Evolutionary conservation across 257 asterid species (phyloP).

Genomic region (Plantago ovata): DNA sequence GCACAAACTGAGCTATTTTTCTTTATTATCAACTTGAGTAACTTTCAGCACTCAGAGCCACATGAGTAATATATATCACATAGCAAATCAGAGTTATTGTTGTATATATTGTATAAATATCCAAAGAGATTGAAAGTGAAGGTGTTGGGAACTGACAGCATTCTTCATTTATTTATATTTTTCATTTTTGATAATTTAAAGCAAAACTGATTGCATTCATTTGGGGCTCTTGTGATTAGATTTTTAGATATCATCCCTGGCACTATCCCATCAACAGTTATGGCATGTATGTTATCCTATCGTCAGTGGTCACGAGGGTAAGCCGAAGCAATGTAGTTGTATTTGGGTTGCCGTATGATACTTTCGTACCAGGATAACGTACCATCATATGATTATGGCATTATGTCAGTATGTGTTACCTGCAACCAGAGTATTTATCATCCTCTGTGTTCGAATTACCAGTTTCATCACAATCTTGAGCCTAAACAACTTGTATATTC

Average conservation of each 20-base stretch:
- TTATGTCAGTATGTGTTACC: background rate
- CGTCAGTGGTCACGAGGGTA: too few relatives aligned
- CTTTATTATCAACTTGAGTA: background rate
- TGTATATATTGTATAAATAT: background rate
- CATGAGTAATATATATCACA: too few relatives aligned
- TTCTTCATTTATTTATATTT: too few relatives aligned
- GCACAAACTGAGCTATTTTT: too few relatives aligned
- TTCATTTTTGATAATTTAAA: too few relatives aligned
- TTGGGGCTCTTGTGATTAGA: slow-evolving; percentile 2
- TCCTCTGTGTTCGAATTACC: too few relatives aligned
- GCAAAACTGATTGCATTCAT: background rate
- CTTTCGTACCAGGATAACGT: background rate
- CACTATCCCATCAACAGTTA: slow-evolving; percentile 5
- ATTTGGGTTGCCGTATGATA: background rate
- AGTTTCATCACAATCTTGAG: too few relatives aligned
- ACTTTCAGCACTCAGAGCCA: background rate
- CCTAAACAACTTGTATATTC: too few relatives aligned
- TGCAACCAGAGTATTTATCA: too few relatives aligned
- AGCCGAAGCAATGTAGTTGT: background rate
- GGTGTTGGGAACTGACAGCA: too few relatives aligned
- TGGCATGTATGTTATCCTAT: background rate
- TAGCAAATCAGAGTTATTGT: too few relatives aligned
- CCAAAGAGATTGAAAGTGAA: background rate
- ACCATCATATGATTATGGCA: background rate
- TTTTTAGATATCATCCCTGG: too few relatives aligned